These are phyloP conservation scores for Tripidium arundinaceum DNA, from an alignment of 202 grass and related monocot species.

Conservation along the genomic window DNA sequence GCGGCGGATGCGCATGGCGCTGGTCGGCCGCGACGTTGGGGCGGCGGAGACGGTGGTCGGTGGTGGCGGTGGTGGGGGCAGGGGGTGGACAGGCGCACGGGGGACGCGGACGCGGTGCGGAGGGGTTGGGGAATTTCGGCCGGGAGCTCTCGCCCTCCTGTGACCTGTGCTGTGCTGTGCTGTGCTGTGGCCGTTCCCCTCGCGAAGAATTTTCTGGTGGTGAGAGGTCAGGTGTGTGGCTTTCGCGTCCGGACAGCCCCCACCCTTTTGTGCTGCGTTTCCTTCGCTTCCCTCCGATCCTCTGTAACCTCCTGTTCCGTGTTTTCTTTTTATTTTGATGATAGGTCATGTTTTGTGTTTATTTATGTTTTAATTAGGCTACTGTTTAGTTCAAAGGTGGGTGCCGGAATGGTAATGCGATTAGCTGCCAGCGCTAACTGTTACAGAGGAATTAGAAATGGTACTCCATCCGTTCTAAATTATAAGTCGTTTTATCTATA, in stretches of 20 bases:
- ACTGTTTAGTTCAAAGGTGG: no score
- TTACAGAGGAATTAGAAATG: no score
- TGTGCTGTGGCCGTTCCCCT: not conserved
- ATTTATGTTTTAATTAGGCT: no score
- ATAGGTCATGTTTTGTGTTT: no score
- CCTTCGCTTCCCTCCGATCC: no score
- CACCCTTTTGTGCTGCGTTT: slow-evolving; percentile 2
- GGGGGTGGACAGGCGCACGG: not conserved
- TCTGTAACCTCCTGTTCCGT: no score
- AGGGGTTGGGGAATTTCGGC: slow-evolving; percentile 50
- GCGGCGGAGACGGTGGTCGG: slow-evolving; percentile 7
- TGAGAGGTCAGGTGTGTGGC: not conserved
- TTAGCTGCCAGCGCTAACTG: no score
- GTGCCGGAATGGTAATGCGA: no score
- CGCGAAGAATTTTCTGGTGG: slow-evolving; percentile 17
- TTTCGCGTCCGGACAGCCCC: slow-evolving; percentile 3
- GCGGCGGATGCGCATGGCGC: slow-evolving; percentile 59
- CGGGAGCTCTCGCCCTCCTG: not conserved
- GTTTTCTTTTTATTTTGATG: no score
- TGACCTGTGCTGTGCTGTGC: no score
- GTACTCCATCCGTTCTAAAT: no score
- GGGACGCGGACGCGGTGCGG: not conserved
- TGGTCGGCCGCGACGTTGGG: not conserved
- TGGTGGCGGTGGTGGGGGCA: not conserved
- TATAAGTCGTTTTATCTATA: no score